Conservation (phyloP, 208 protist species). For the Wallacemonas sp. region DNA sequence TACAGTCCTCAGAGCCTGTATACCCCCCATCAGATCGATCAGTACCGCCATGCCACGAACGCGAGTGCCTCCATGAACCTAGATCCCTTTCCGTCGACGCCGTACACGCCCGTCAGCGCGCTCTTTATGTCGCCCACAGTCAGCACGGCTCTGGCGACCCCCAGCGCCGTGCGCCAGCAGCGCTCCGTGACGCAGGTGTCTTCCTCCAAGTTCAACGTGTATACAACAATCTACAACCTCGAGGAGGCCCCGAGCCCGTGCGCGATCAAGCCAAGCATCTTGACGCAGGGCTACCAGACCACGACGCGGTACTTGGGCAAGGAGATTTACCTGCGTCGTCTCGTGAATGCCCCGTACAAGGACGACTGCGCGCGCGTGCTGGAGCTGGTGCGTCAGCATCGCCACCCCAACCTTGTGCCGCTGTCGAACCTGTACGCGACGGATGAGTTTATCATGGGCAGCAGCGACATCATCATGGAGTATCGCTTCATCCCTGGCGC, state of each 20-base stretch:
- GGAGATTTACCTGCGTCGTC: conserved; percentile 72
- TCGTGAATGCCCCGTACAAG: conserved; percentile 58
- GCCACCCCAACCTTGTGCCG: conserved; percentile 81
- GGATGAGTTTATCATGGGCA: conserved; percentile 86
- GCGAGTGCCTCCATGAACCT: conserved; percentile 45
- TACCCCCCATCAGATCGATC: conserved; percentile 61
- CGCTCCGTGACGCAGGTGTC: conserved; percentile 72
- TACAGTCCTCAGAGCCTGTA: conserved; percentile 64
- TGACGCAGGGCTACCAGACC: conserved; percentile 81
- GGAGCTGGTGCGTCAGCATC: conserved; percentile 65
- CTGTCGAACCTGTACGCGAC: conserved; percentile 75
- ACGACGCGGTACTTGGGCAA: conserved; percentile 71
- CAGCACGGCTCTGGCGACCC: conserved; percentile 42
- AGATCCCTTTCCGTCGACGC: conserved; percentile 79
- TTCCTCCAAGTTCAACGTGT: conserved; percentile 81
- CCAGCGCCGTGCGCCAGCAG: conserved; percentile 33
- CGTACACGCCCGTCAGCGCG: conserved; percentile 71
- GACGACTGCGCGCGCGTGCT: conserved; percentile 56
- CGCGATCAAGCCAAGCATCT: conserved; percentile 59
- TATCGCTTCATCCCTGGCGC: conserved; percentile 83
- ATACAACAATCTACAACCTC: conserved; percentile 90
- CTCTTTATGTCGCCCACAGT: conserved; percentile 78
- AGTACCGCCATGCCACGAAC: conserved; percentile 45
- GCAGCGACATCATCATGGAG: conserved; percentile 84
- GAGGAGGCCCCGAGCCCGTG: conserved; percentile 63